phyloP scores from a whole-genome alignment of 331 rosid species.

The Acacia pycnantha region DNA sequence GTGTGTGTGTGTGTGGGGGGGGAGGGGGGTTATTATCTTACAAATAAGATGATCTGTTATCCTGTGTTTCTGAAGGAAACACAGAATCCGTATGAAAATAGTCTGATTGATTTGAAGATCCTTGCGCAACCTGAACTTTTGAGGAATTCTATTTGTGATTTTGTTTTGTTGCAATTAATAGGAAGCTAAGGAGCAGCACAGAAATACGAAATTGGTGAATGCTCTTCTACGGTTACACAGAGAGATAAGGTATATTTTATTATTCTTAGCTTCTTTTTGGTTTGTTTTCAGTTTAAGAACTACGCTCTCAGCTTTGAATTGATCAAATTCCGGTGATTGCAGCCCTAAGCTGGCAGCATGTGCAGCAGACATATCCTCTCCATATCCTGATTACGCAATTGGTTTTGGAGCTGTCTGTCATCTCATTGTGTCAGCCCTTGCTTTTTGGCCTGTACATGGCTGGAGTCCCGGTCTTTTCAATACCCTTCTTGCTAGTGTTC shows the following conservation, averaged over 20 bases:
- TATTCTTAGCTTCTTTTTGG: slow-evolving; percentile 25
- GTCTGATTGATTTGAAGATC: background rate
- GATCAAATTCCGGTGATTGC: slow-evolving; percentile 42
- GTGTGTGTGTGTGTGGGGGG: too few relatives aligned
- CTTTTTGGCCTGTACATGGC: slow-evolving; percentile 94
- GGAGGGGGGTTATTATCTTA: background rate
- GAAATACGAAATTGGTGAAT: slow-evolving; percentile 88
- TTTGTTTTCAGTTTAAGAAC: slow-evolving; percentile 6
- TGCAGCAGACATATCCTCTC: slow-evolving; percentile 75
- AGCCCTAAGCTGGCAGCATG: slow-evolving; percentile 97
- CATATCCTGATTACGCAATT: slow-evolving; percentile 79
- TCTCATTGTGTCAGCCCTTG: slow-evolving; percentile 78
- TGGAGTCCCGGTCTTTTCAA: slow-evolving; percentile 96
- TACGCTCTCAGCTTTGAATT: slow-evolving; percentile 33
- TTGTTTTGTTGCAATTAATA: slow-evolving; percentile 41
- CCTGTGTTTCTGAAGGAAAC: background rate
- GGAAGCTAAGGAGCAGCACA: slow-evolving; percentile 94
- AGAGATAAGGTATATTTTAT: slow-evolving; percentile 72
- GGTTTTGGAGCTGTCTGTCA: slow-evolving; percentile 98
- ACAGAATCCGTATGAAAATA: background rate
- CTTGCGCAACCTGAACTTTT: background rate
- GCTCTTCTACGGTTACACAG: slow-evolving; percentile 85
- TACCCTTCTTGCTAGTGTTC: slow-evolving; percentile 76
- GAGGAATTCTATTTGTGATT: slow-evolving; percentile 5
- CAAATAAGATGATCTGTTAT: background rate